Base-by-base conservation (phyloP, 306 rosid species). In the Dryas drummondii region DNA sequence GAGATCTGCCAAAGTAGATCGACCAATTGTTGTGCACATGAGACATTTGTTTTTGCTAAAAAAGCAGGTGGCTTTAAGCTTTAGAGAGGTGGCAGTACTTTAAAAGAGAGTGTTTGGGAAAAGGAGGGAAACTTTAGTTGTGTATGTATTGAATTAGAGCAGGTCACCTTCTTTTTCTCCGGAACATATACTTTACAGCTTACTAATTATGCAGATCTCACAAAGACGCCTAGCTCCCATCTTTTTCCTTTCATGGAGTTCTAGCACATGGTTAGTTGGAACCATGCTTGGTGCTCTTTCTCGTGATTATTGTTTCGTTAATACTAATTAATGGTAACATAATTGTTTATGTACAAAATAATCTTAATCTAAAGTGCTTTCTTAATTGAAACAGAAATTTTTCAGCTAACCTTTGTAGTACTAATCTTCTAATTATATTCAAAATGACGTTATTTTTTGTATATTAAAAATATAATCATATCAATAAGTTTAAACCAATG, bases 191-290 rank as follows among this genome's bases (percentile, higher is more conserved):
- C 85, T 80, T 70, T 77, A 72, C 66, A 75, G 77, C 82, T 76
- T 66, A 13, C 69, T 62, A 74, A 61, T 74, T 66, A 66, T 66
- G 71, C 55, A 78, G 27, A 60, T 70, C 59, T 26, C 74, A 42
- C 45, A 78, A 68, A 26, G 26, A 26, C 69, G 59, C 40, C 44
- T n/a, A n/a, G n/a, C n/a, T 13, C 19, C 6, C 12, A 15, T 27
- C 58, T 15, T 19, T 32, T 74, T 56, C 53, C 52, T 56, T n/a
- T 51, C 53, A 3, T 66, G 69, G 59, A 70, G 37, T 32, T 1
- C 27, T 64, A 5, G 41, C 87, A 72, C 87, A 80, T 73, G 87
- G 71, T 80, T 73, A 73, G 80, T 76, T 69, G 84, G 77, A 68
- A 63, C 19, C 73, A 76, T 47, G 15, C 65, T 12, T 27, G 42